Evolutionary conservation across 306 rosid species (phyloP), one percentile per base, ranked within the genome.

Genomic region (Spatholobus suberectus): DNA sequence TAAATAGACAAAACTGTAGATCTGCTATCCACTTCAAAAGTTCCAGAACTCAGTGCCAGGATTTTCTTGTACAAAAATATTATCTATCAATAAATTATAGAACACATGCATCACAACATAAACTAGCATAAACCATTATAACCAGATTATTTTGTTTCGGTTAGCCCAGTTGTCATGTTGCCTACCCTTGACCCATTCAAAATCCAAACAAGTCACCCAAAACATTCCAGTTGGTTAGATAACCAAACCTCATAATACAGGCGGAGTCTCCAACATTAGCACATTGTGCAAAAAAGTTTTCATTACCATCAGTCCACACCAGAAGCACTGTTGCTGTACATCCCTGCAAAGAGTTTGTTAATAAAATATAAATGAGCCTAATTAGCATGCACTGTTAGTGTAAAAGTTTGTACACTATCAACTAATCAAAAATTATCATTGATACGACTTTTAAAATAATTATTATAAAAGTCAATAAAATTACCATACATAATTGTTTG

Each of bases 291-390:
- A 88, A 94, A 85, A 89, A 92, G 38, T 88, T 92, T 46, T 81
- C 87, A 71, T 81, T 55, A 76, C 76, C 77, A 78, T 92, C 93
- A 74, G 89, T 67, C 99, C 99, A 96, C 70, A 94, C 95, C 83
- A 96, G 90, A 86, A 96, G 97, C 83, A 94, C 86, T 43, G 99
- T 96, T 20, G 99, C 98, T 70, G 99, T 96, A 89, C 99, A 96
- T 68, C 99, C 99, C 99, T 96, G 95, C 67, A 77, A 78, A 55
- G 38, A 83, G 82, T 75, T 84, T 72, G 74, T 76, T 34, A 44
- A 58, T 46, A 73, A 78, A 47, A 82, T 61, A 35, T 23, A 21
- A 15, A 55, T 1, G 26, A 21, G 62, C 9, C 21, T 21, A 10
- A 23, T 21, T 57, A 20, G 61, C 27, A 54, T 20, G 10, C 11